Evolutionary conservation across 768 basidiomycete genomes (phyloP), one percentile per base, ranked within the genome.

Genomic region (Suillus occidentalis): DNA sequence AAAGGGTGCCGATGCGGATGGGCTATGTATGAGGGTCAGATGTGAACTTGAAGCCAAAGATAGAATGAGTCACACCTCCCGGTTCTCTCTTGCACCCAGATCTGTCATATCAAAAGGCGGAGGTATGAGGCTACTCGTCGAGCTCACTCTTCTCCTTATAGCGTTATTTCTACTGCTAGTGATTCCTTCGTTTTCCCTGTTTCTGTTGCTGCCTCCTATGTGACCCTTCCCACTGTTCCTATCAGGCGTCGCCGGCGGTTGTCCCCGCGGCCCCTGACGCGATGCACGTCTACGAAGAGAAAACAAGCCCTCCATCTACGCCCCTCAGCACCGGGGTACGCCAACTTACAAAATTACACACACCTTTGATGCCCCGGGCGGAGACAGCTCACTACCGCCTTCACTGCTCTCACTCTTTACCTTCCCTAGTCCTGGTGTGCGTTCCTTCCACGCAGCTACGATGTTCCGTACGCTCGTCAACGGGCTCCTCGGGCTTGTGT

Each of bases 401-500:
- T 63, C 64, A 39, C 63, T 37, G 22, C 68, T 43, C 37, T 66
- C 69, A 20, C 64, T 49, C 0, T 70, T 77, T 28, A 67, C 47
- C 18, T 76, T 70, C 3, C 76, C 76, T 14, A 79, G 66, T 25
- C 81, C 79, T 0, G 82, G 89, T 0, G 89, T 89, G 22, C 89
- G 84, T 66, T 91, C 89, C 72, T 92, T 93, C 91, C 92, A 94
- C 9, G 89, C 81, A 0, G 87, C 85, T 8, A 94, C 89, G 45
- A 93, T 86, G 67, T 93, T 93, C 39, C 90, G 84, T 28, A 94
- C 89, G 5, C 88, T 90, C 0, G 87, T 82, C 34, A 91, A 78
- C 1, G 91, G 90, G 5, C 89, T 90, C 10, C 89, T 84, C 5
- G 91, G 89, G 4, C 88, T 87, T 22, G 81, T 81, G 25, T 59